Percentiles rank a stretch among this genome's conserved stretches.
These are phyloP conservation scores for Aspergillus quadrilineatus DNA, from an alignment of 2,329 filamentous ascomycete species.

Conservation along the genomic window DNA sequence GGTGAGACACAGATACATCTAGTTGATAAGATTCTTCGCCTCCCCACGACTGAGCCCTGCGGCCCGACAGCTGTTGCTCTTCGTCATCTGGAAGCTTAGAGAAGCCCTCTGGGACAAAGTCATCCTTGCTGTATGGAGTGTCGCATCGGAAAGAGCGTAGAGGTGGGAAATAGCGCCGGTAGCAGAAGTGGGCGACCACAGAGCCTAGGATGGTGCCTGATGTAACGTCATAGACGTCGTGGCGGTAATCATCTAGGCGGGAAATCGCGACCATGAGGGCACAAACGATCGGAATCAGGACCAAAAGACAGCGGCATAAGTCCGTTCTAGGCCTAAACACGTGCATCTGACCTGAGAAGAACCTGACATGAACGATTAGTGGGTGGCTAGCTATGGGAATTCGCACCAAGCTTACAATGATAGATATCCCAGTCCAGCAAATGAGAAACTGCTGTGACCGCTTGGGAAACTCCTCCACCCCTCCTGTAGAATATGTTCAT, in stretches of 20 bases:
- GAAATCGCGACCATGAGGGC: slow-evolving; percentile 62
- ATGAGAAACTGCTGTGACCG: slow-evolving; percentile 62
- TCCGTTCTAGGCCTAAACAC: slow-evolving; percentile 60
- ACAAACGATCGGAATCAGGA: slow-evolving; percentile 56
- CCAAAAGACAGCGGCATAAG: slow-evolving; percentile 55
- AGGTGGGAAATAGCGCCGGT: slow-evolving; percentile 60
- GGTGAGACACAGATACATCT: slow-evolving; percentile 19
- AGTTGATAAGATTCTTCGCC: slow-evolving; percentile 28
- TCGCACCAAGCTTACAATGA: slow-evolving; percentile 39
- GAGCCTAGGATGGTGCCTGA: slow-evolving; percentile 57
- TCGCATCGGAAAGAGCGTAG: slow-evolving; percentile 53
- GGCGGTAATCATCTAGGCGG: slow-evolving; percentile 63
- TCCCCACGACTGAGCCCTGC: slow-evolving; percentile 16
- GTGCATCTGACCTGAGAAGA: slow-evolving; percentile 56
- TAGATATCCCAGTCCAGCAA: slow-evolving; percentile 61
- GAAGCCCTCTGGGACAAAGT: slow-evolving; percentile 29
- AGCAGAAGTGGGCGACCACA: slow-evolving; percentile 57
- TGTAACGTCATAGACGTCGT: slow-evolving; percentile 64
- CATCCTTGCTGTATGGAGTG: slow-evolving; percentile 47
- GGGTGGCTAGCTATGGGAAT: no score
- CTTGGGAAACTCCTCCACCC: slow-evolving; percentile 66
- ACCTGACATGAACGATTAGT: slow-evolving; percentile 28
- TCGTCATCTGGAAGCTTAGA: slow-evolving; percentile 32
- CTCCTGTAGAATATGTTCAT: slow-evolving; percentile 59
- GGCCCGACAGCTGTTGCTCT: slow-evolving; percentile 29